phyloP scores from a whole-genome alignment of 1,284 basidiomycete species.

The Cystobasidium sp. region DNA sequence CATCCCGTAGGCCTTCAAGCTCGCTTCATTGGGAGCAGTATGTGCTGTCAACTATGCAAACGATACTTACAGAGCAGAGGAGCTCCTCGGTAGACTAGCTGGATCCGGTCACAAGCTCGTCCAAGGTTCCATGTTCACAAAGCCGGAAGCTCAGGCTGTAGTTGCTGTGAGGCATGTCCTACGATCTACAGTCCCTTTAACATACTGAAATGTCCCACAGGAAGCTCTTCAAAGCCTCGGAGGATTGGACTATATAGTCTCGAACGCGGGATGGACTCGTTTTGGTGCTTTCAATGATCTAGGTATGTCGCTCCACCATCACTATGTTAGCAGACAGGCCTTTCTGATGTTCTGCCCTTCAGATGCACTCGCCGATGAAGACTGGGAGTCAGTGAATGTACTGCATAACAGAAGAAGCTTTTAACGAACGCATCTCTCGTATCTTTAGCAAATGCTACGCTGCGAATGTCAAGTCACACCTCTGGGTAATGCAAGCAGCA shows the following conservation, averaged over 20 bases:
- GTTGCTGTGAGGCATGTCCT: slow-evolving; percentile 21
- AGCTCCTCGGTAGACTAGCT: slow-evolving; percentile 42
- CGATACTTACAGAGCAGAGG: slow-evolving; percentile 47
- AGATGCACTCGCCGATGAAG: slow-evolving; percentile 46
- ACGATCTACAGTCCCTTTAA: not conserved
- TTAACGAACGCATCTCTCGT: too few relatives aligned
- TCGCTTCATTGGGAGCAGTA: slow-evolving; percentile 46
- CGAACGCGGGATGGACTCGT: slow-evolving; percentile 50
- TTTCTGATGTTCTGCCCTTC: not conserved
- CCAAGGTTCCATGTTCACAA: slow-evolving; percentile 48
- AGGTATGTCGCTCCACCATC: slow-evolving; percentile 42
- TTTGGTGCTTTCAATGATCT: slow-evolving; percentile 48
- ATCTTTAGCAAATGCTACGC: slow-evolving; percentile 41
- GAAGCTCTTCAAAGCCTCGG: slow-evolving; percentile 46
- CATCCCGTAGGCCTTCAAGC: slow-evolving; percentile 29
- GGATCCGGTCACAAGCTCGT: slow-evolving; percentile 48
- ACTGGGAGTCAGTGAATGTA: slow-evolving; percentile 45
- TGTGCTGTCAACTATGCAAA: slow-evolving; percentile 51
- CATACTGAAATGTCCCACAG: not conserved
- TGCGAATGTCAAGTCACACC: slow-evolving; percentile 50
- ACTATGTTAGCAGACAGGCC: not conserved
- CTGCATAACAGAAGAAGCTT: not conserved
- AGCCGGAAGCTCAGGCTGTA: slow-evolving; percentile 42
- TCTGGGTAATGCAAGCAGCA: slow-evolving; percentile 50
- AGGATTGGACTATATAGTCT: slow-evolving; percentile 49